These are phyloP conservation scores for Ceratobasidium papillatum DNA, from an alignment of 1,284 basidiomycete species.

Conservation along the genomic window DNA sequence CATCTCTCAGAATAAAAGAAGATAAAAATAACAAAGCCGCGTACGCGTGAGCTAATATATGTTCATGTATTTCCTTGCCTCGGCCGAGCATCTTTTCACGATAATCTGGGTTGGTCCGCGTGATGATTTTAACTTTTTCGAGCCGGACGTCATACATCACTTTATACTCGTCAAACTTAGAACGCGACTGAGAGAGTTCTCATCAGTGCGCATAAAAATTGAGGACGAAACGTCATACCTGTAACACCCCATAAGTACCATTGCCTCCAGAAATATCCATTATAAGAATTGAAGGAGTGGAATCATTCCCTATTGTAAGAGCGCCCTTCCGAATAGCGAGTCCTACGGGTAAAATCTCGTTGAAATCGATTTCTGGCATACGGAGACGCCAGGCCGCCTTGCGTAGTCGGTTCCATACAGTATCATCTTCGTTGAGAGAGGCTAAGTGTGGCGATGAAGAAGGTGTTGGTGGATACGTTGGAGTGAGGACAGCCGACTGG, in stretches of 20 bases:
- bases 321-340: slow-evolving; percentile 77
- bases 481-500: slow-evolving; percentile 42
- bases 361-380: slow-evolving; percentile 74
- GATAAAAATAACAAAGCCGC: too few species aligned
- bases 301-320: slow-evolving; percentile 82
- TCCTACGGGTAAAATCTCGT: slow-evolving; percentile 82
- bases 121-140: slow-evolving; percentile 68
- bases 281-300: slow-evolving; percentile 82
- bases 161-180: slow-evolving; percentile 81
- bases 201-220: background rate
- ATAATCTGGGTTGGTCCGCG: slow-evolving; percentile 81
- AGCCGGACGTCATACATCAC: slow-evolving; percentile 77
- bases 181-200: slow-evolving; percentile 67
- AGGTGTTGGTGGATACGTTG: slow-evolving; percentile 46
- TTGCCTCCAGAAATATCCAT: slow-evolving; percentile 76
- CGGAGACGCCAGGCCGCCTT: slow-evolving; percentile 54
- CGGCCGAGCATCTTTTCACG: slow-evolving; percentile 68
- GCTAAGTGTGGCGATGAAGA: slow-evolving; percentile 37
- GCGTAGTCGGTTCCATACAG: slow-evolving; percentile 19
- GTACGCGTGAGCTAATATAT: slow-evolving; percentile 63
- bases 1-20: background rate
- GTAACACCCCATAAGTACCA: slow-evolving; percentile 79
- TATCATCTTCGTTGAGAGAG: slow-evolving; percentile 34
- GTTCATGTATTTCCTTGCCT: slow-evolving; percentile 69
- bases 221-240: slow-evolving; percentile 58